phyloP scores from a whole-genome alignment of 257 asterid species.

The Solanum chiquidenum region DNA sequence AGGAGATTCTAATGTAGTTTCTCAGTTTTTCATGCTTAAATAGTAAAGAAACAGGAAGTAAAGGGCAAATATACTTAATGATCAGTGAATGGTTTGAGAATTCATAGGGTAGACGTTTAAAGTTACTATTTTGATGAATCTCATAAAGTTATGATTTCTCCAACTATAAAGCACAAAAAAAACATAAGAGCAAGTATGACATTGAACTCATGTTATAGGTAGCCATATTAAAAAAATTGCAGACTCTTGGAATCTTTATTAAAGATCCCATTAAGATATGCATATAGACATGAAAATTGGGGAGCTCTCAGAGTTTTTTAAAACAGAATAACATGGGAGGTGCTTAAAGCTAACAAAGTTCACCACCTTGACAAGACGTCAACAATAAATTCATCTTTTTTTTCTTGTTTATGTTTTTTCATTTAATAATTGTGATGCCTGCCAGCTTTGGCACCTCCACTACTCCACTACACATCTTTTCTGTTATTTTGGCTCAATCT shows the following conservation, averaged over 20 bases:
- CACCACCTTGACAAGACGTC: neutral
- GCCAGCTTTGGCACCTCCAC: neutral
- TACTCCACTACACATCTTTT: neutral
- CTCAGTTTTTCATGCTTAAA: neutral
- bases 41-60: neutral
- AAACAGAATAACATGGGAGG: neutral
- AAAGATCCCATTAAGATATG: neutral
- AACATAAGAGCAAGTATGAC: neutral
- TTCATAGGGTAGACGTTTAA: neutral
- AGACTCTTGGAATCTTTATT: neutral
- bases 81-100: neutral
- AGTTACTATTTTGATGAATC: neutral
- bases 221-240: neutral
- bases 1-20: neutral
- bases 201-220: neutral
- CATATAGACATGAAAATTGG: neutral
- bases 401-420: neutral
- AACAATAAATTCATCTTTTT: neutral
- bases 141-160: neutral
- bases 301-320: neutral
- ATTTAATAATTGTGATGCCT: neutral
- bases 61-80: neutral
- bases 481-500: neutral
- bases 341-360: neutral
- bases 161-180: neutral